Evolutionary conservation across 2,329 filamentous ascomycete species (phyloP).

Genomic region (Thielaviopsis euricoi): DNA sequence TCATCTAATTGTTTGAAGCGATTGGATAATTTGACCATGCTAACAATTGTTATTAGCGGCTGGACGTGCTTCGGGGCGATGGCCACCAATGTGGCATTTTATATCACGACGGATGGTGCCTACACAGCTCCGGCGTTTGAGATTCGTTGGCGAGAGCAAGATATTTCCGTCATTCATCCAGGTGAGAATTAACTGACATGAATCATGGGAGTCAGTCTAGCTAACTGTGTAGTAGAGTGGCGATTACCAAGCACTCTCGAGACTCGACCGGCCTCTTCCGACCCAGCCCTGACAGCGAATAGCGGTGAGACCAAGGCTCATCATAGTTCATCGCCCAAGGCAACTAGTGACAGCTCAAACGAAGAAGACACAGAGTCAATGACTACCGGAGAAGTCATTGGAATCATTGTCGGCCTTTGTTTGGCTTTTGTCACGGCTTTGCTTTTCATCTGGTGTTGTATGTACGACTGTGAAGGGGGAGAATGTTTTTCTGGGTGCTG

Average conservation of each 20-base stretch:
- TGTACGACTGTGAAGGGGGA: background rate
- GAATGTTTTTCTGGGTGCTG: background rate
- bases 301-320: background rate
- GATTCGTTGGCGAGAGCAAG: slow-evolving; percentile 16
- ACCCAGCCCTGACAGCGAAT: background rate
- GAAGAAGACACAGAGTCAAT: background rate
- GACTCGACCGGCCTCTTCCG: background rate
- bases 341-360: background rate
- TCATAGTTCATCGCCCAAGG: background rate
- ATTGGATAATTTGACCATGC: background rate
- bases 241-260: background rate
- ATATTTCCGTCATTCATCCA: slow-evolving; percentile 7
- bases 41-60: background rate
- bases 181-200: background rate
- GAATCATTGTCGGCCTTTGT: background rate
- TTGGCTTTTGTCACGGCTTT: background rate
- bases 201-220: background rate
- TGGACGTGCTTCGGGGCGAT: slow-evolving; percentile 11
- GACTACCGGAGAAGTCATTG: background rate
- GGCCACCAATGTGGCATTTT: slow-evolving; percentile 15
- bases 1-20: background rate
- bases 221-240: background rate
- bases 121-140: slow-evolving; percentile 19
- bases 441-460: background rate
- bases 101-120: slow-evolving; percentile 13